Evolutionary conservation across 768 basidiomycete genomes (phyloP).

Genomic region (Pulveroboletus sp.): DNA sequence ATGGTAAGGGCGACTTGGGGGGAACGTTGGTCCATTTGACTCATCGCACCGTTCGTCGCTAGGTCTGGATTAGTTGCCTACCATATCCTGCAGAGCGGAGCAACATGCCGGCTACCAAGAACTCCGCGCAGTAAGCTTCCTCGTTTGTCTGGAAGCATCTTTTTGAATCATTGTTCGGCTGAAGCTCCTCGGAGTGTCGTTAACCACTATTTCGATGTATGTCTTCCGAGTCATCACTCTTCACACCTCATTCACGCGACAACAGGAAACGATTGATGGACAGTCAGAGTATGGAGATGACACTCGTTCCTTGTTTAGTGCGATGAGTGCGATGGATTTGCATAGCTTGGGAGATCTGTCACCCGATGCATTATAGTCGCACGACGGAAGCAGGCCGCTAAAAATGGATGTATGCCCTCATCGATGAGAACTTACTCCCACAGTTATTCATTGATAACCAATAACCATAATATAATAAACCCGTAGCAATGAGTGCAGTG

Average conservation of each 20-base stretch:
- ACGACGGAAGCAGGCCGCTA: not conserved
- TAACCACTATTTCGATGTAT: constrained; percentile 90
- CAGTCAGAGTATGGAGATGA: constrained; percentile 75
- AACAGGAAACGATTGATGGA: constrained; percentile 68
- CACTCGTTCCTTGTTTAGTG: constrained; percentile 56
- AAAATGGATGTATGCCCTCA: too few species aligned
- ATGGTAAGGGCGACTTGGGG: constrained; percentile 51
- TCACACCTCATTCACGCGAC: not conserved
- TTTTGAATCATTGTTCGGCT: constrained; percentile 7
- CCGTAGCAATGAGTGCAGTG: constrained; percentile 35
- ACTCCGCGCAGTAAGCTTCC: constrained; percentile 81
- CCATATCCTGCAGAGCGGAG: constrained; percentile 87
- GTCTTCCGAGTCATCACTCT: constrained; percentile 23
- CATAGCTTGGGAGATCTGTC: constrained; percentile 66
- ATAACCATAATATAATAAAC: constrained; percentile 28
- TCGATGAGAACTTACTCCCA: not conserved
- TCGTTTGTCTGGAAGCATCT: too few species aligned
- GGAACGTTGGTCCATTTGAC: not conserved
- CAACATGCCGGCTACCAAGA: constrained; percentile 84
- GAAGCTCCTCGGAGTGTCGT: constrained; percentile 83
- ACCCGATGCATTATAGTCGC: constrained; percentile 57
- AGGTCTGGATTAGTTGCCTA: constrained; percentile 90
- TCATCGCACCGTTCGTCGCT: not conserved
- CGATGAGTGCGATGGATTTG: constrained; percentile 51
- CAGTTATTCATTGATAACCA: constrained; percentile 4